phyloP scores from a whole-genome alignment of 805 yeast genomes.

The Yarrowia sp. region DNA sequence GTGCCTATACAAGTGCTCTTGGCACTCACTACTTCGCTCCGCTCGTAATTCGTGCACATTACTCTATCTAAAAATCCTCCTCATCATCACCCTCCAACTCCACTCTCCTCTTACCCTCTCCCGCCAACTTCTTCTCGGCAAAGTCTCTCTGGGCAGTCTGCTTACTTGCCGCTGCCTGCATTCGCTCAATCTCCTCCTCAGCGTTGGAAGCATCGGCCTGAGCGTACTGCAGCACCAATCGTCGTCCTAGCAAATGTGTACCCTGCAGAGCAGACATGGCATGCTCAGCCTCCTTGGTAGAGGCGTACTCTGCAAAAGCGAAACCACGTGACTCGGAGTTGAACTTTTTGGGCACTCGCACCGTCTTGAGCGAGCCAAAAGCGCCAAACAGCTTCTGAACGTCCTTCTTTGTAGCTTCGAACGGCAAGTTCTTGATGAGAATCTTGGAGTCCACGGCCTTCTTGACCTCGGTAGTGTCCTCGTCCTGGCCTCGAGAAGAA shows the following conservation, averaged over 20 bases:
- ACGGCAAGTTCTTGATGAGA: slow-evolving; percentile 94
- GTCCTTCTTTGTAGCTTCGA: slow-evolving; percentile 91
- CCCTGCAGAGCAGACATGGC: slow-evolving; percentile 94
- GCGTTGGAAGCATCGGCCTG: slow-evolving; percentile 77
- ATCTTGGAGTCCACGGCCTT: slow-evolving; percentile 51
- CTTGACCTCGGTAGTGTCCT: slow-evolving; percentile 32
- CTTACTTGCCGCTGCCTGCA: slow-evolving; percentile 80
- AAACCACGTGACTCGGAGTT: slow-evolving; percentile 95
- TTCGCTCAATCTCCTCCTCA: slow-evolving; percentile 84
- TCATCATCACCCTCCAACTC: slow-evolving; percentile 59
- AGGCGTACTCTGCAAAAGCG: slow-evolving; percentile 90
- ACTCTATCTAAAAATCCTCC: slow-evolving; percentile 6
- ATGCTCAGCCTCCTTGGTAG: slow-evolving; percentile 85
- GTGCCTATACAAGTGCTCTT: too few relatives aligned
- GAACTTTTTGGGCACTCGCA: slow-evolving; percentile 93
- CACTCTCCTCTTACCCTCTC: slow-evolving; percentile 62
- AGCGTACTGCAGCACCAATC: slow-evolving; percentile 91
- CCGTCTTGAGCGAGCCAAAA: slow-evolving; percentile 86
- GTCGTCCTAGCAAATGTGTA: slow-evolving; percentile 93
- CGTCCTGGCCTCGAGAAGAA: slow-evolving; percentile 62
- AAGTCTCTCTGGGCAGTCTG: slow-evolving; percentile 78
- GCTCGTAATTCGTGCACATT: neutral
- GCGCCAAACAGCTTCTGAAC: slow-evolving; percentile 90
- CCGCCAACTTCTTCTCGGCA: slow-evolving; percentile 60
- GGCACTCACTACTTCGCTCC: too few relatives aligned